Base-by-base conservation (phyloP, 2,329 filamentous ascomycete species). In the Furcasterigmium sp. region DNA sequence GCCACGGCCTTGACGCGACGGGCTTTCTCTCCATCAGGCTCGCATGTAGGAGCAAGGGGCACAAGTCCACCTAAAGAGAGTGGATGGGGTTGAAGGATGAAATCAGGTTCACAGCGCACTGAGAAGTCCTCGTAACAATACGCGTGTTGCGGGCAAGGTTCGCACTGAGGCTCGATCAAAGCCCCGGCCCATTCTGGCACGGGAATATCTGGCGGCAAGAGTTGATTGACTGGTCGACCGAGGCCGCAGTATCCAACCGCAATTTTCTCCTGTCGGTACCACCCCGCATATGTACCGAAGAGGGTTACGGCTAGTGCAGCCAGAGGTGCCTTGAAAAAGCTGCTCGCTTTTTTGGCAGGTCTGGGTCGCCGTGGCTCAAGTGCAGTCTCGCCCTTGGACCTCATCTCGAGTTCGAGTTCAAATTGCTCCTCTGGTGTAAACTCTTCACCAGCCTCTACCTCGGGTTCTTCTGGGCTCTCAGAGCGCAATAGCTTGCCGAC, bases 231-330 rank as follows among this genome's bases (percentile, higher is more conserved):
- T 38, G 80, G 72, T 42, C 83, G 79, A 19, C 86, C 93, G 42
- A 95, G 78, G 11, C 91, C 90, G 60, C 93, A 98, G 59, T 95
- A 98, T 26, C 94, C 93, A 17, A 97, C 88, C 14, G 88, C 85
- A n/a, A 95, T 72, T 73, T 97, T 97, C 65, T 98, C 93, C 59
- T 95, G 88, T 39, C 91, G 77, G 70, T 91, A 98, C 78, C 91
- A 93, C 8, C 79, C 79, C 23, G 76, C 85, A 50, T 95, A 88
- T 1, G 84, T 81, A 25, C 77, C 77, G 7, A 93, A 62, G 9
- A 93, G 65, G 0, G 85, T 82, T 17, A 86, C 59, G 3, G 91
- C 60, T 3, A 96, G 71, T 6, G 90, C 78, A 60, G 81, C 80
- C 3, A 91, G 72, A 14, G 88, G 84, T 10, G 17, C 30, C 39